These are phyloP conservation scores for Haplosporangium sp. DNA, from an alignment of 371 early-diverging fungal species.

Conservation along the genomic window DNA sequence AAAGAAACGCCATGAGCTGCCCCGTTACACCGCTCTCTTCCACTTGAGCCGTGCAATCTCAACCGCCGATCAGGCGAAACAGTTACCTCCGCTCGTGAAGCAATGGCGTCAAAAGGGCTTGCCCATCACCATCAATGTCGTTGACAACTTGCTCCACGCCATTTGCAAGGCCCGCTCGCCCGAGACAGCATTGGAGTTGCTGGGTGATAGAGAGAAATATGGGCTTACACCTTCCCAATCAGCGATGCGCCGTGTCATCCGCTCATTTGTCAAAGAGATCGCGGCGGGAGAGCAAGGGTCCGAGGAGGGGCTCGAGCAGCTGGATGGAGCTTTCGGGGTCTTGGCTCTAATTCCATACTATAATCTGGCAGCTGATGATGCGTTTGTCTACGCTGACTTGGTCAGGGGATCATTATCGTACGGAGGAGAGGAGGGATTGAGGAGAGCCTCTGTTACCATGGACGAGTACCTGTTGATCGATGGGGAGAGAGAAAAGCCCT, in stretches of 20 bases:
- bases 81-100: slow-evolving; percentile 47
- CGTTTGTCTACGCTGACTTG: slow-evolving; percentile 36
- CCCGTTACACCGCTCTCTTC: slow-evolving; percentile 32
- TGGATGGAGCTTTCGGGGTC: slow-evolving; percentile 51
- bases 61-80: slow-evolving; percentile 32
- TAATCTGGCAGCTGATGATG: slow-evolving; percentile 37
- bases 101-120: slow-evolving; percentile 58
- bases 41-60: slow-evolving; percentile 28
- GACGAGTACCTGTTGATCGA: slow-evolving; percentile 51
- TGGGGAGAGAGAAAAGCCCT: slow-evolving; percentile 37
- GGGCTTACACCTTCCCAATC: slow-evolving; percentile 44
- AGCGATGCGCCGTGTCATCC: slow-evolving; percentile 43
- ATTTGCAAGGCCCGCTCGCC: slow-evolving; percentile 50
- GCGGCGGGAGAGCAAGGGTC: slow-evolving; percentile 17
- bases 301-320: slow-evolving; percentile 35
- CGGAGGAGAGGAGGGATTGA: slow-evolving; percentile 45
- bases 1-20: slow-evolving; percentile 29
- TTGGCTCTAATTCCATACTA: slow-evolving; percentile 55
- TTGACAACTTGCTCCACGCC: slow-evolving; percentile 38
- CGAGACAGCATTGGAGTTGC: slow-evolving; percentile 53
- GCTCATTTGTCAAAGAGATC: slow-evolving; percentile 39
- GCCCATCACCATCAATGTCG: slow-evolving; percentile 44
- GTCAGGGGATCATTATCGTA: slow-evolving; percentile 42
- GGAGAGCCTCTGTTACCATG: slow-evolving; percentile 45
- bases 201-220: slow-evolving; percentile 57